Conservation (phyloP, 441 rosid genomes). For the Bocquillonia castaneifolia region DNA sequence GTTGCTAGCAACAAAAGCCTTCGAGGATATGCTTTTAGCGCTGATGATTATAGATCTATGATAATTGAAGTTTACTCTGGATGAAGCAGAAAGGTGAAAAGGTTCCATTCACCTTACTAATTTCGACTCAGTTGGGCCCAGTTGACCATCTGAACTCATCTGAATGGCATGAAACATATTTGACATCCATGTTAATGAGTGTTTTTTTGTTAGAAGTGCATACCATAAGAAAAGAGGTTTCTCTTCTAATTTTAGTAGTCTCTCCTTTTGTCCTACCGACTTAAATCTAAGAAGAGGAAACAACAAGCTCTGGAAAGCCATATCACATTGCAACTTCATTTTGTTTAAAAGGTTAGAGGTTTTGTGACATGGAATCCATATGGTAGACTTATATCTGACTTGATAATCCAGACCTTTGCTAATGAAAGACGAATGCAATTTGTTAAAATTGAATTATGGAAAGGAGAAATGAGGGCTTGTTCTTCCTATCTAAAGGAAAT, state of each 20-base stretch:
- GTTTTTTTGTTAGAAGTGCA: neutral
- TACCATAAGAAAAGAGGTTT: neutral
- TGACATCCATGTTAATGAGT: neutral
- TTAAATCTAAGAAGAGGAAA: neutral
- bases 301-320: neutral
- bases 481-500: neutral
- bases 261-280: neutral
- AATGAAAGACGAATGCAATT: neutral
- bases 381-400: neutral
- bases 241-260: neutral
- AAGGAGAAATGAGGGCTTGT: neutral
- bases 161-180: neutral
- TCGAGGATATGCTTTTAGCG: neutral
- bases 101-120: neutral
- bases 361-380: neutral
- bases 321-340: neutral
- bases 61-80: neutral
- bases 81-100: neutral
- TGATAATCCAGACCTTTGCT: neutral
- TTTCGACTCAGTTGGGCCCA: neutral
- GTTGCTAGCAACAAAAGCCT: neutral
- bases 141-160: neutral
- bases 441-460: neutral
- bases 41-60: neutral
- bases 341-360: neutral